These are phyloP conservation scores for Phytophthora citrophthora DNA, from an alignment of 352 stramenopile genomes.

Conservation along the genomic window DNA sequence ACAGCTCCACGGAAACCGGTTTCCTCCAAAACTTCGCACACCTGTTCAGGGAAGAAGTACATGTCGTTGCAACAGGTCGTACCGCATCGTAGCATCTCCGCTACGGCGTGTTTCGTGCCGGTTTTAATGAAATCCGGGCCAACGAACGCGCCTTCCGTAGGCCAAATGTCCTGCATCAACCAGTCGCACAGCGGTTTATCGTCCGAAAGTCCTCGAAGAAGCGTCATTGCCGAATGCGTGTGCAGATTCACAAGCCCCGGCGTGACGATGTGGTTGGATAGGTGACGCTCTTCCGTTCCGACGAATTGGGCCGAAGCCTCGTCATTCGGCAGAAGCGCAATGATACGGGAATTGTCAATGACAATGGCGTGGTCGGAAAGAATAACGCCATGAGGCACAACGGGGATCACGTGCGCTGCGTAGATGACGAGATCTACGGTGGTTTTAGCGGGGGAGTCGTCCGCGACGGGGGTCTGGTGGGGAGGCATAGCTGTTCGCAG, in stretches of 20 bases:
- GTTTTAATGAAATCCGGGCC: slow-evolving; percentile 72
- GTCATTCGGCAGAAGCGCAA: slow-evolving; percentile 71
- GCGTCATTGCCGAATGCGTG: slow-evolving; percentile 87
- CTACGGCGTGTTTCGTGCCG: slow-evolving; percentile 75
- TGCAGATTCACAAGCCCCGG: slow-evolving; percentile 90
- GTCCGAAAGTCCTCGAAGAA: slow-evolving; percentile 86
- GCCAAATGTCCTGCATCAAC: slow-evolving; percentile 88
- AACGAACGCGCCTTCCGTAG: slow-evolving; percentile 81
- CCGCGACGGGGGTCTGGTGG: slow-evolving; percentile 16
- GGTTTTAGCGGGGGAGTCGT: slow-evolving; percentile 24
- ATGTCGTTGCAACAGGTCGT: slow-evolving; percentile 93
- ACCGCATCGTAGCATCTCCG: slow-evolving; percentile 90
- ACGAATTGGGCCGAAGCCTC: slow-evolving; percentile 62
- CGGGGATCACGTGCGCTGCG: slow-evolving; percentile 80
- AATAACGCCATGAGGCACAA: slow-evolving; percentile 76
- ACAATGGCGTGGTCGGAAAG: slow-evolving; percentile 81
- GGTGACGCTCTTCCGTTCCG: slow-evolving; percentile 46
- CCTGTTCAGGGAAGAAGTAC: slow-evolving; percentile 86
- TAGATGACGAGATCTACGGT: slow-evolving; percentile 77
- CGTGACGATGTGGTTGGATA: slow-evolving; percentile 76
- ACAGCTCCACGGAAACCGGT: slow-evolving; percentile 78
- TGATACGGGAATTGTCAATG: slow-evolving; percentile 68
- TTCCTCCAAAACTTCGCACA: slow-evolving; percentile 57
- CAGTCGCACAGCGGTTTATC: slow-evolving; percentile 88
- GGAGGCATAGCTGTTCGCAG: slow-evolving; percentile 26